phyloP scores from a whole-genome alignment of 148 eudicot genomes.

The Nyssa sinensis region DNA sequence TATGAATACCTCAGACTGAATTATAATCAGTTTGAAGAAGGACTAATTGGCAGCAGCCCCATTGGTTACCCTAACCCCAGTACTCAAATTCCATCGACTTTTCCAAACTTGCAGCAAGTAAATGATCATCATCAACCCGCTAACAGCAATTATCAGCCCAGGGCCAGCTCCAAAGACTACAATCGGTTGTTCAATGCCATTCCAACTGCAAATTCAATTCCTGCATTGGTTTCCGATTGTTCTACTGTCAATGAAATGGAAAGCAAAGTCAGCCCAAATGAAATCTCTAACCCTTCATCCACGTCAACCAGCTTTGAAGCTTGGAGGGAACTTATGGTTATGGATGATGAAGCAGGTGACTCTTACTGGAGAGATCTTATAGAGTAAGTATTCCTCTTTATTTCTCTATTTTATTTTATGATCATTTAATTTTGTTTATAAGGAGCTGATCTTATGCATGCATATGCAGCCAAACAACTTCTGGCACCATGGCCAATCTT shows the following conservation, averaged over 20 bases:
- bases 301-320: constrained; percentile 34
- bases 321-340: constrained; percentile 35
- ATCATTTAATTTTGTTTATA: too few species aligned
- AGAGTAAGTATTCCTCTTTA: constrained; percentile 29
- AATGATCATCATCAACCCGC: too few species aligned
- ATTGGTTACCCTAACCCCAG: constrained; percentile 10
- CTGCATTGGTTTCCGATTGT: constrained; percentile 35
- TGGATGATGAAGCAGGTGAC: constrained; percentile 41
- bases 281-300: constrained; percentile 24
- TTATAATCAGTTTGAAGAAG: constrained; percentile 16
- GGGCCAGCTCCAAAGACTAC: background rate
- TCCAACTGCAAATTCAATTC: constrained; percentile 21
- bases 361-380: constrained; percentile 56
- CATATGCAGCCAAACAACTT: constrained; percentile 39
- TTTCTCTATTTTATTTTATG: too few species aligned
- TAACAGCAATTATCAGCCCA: too few species aligned
- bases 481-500: constrained; percentile 40
- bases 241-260: constrained; percentile 23
- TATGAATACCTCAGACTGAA: constrained; percentile 15
- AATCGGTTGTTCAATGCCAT: background rate
- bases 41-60: background rate
- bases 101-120: constrained; percentile 4
- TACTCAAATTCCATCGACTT: background rate
- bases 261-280: constrained; percentile 3
- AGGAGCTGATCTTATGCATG: too few species aligned